Evolutionary conservation across 805 yeast species (phyloP).

Genomic region (Zygosaccharomyces siamensis): DNA sequence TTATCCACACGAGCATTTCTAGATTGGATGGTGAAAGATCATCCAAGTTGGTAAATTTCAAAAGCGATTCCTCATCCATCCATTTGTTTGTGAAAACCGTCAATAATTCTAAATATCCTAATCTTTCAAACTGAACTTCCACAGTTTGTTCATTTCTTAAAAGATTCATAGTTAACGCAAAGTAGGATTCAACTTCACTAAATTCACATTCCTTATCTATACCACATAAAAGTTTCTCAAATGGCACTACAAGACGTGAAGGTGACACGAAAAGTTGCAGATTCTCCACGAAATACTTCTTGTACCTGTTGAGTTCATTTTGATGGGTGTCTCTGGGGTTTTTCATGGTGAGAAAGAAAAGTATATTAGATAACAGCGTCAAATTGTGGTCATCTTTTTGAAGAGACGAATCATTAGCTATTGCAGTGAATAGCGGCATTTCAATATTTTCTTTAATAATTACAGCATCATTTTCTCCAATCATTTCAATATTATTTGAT

Average conservation of each 20-base stretch:
- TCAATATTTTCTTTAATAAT: slow-evolving; percentile 22
- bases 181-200: slow-evolving; percentile 14
- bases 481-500: slow-evolving; percentile 20
- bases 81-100: slow-evolving; percentile 30
- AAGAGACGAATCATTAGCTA: slow-evolving; percentile 12
- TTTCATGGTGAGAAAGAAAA: slow-evolving; percentile 36
- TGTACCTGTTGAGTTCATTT: slow-evolving; percentile 38
- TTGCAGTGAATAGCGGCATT: slow-evolving; percentile 14
- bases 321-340: slow-evolving; percentile 40
- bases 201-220: slow-evolving; percentile 41
- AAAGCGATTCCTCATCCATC: slow-evolving; percentile 18
- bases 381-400: slow-evolving; percentile 26
- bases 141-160: slow-evolving; percentile 1
- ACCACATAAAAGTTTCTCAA: slow-evolving; percentile 47
- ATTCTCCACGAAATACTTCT: slow-evolving; percentile 36
- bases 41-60: slow-evolving; percentile 14
- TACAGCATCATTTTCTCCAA: slow-evolving; percentile 16
- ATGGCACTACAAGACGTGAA: slow-evolving; percentile 36
- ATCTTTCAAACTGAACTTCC: slow-evolving; percentile 19
- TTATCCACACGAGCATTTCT: slow-evolving; percentile 63
- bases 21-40: slow-evolving; percentile 32
- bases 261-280: slow-evolving; percentile 16
- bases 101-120: slow-evolving; percentile 30
- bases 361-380: slow-evolving; percentile 30
- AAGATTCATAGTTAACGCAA: slow-evolving; percentile 9